Evolutionary conservation across 2,329 filamentous ascomycete species (phyloP).

Genomic region (Phyllachora maydis): DNA sequence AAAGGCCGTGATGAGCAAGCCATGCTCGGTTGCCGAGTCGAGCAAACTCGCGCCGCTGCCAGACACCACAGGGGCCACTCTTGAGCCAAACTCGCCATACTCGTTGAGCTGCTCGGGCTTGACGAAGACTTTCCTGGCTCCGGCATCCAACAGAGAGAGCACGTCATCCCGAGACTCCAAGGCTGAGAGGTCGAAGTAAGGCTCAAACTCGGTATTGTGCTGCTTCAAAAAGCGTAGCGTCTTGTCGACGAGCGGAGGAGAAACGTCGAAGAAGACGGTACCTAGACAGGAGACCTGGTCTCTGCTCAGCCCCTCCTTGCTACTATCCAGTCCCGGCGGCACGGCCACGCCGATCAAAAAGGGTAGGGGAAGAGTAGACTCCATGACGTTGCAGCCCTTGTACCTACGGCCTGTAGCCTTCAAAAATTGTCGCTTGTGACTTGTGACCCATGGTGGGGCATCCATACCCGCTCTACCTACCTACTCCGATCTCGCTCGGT

Average conservation of each 20-base stretch:
- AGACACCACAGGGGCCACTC: constrained; percentile 30
- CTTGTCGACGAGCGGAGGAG: constrained; percentile 16
- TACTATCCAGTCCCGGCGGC: constrained; percentile 21
- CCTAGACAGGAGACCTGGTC: constrained; percentile 38
- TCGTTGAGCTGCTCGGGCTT: constrained; percentile 43
- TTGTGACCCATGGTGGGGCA: constrained; percentile 8
- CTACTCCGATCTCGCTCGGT: too few relatives aligned
- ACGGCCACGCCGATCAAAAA: constrained; percentile 38
- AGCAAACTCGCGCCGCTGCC: constrained; percentile 7
- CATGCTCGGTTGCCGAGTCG: constrained; percentile 17
- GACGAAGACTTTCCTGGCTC: constrained; percentile 72
- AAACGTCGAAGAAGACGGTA: constrained; percentile 34
- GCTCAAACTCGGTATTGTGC: constrained; percentile 29
- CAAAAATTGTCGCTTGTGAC: too few relatives aligned
- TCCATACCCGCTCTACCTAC: constrained; percentile 3
- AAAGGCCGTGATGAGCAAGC: constrained; percentile 31
- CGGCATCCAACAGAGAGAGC: constrained; percentile 62
- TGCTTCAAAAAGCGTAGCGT: constrained; percentile 24
- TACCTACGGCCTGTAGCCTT: background rate
- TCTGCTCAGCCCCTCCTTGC: constrained; percentile 28
- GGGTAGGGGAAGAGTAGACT: constrained; percentile 41
- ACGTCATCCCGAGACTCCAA: constrained; percentile 54
- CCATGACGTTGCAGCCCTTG: constrained; percentile 22
- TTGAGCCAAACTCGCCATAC: constrained; percentile 31
- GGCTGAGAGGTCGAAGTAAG: constrained; percentile 58